Evolutionary conservation across 2,329 filamentous ascomycete species (phyloP), one percentile per base, ranked within the genome.

Genomic region (Myriosclerotinia duriaeana): DNA sequence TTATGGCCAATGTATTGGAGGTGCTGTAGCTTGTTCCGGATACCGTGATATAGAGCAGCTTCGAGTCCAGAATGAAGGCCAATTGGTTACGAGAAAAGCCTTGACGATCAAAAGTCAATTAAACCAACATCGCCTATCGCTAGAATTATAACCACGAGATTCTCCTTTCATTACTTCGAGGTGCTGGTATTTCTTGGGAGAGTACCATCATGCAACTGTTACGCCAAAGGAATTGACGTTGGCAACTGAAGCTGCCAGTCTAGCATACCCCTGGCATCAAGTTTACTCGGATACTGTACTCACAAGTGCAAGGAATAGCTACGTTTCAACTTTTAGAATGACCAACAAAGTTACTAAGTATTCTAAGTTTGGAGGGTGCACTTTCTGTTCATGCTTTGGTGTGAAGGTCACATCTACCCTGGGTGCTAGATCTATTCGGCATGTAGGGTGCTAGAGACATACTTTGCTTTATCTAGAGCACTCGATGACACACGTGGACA

Each of bases 1-100:
- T 12, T 66, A 62, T 36, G 38, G 65, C 15, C 63, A 55, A 50
- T 67, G 67, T 56, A 17, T 66, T 34, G 55, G 67, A 66, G 65
- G 67, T 17, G 48, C 53, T 20, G 34, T 58, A 5, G 6, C 17
- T 50, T 68, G 66, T 55, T 40, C 53, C 11, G 66, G 66, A 12
- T 68, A 68, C 48, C 56, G 53, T 20, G 54, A 68, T 56, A 52
- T 53, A 42, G 17, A 52, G 5, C 20, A 36, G 30, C 53, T 70
- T 48, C 34, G 60, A 12, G 65, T 69, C 14, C n/a, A 46, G 9
- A 53, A 69, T 5, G 34, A 68, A 52, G 69, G 59, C 30, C 38
- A 58, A 15, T 14, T 20, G 5, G 20, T 66, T 22, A 17, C 42
- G 20, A 52, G 55, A 40, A 70, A 66, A 48, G 50, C 26, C 7